phyloP scores from a whole-genome alignment of 257 asterid species.

The Ophiorrhiza pumila region DNA sequence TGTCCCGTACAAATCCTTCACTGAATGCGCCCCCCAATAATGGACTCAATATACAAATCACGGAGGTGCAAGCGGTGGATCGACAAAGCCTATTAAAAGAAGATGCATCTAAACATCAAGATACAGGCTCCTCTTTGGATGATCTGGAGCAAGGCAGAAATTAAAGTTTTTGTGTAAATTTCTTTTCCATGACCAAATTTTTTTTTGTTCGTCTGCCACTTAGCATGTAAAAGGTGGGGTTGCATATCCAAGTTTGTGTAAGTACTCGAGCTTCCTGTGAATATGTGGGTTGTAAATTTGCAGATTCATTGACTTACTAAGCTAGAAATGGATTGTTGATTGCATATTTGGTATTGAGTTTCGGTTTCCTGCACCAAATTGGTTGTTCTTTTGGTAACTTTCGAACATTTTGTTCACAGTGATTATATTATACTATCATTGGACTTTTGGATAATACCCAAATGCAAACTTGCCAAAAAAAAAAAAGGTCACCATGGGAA shows the following conservation, averaged over 20 bases:
- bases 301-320: background rate
- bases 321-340: background rate
- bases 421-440: too few species aligned
- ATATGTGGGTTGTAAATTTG: background rate
- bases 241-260: background rate
- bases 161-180: background rate
- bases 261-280: slow-evolving; percentile 6
- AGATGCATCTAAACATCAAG: background rate
- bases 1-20: slow-evolving; percentile 32
- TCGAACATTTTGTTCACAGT: background rate
- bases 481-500: too few species aligned
- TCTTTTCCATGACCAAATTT: background rate
- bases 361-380: background rate
- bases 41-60: slow-evolving; percentile 10
- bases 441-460: too few species aligned
- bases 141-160: slow-evolving; percentile 32
- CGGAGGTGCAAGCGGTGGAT: slow-evolving; percentile 23
- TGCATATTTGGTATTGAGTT: background rate
- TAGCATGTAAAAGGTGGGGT: background rate
- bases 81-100: slow-evolving; percentile 6
- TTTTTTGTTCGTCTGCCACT: background rate
- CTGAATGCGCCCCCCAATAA: slow-evolving; percentile 1
- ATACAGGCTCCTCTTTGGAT: background rate
- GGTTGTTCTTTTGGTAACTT: background rate
- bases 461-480: too few species aligned